Evolutionary conservation across 2,329 filamentous ascomycete species (phyloP), one percentile per base, ranked within the genome.

Genomic region (Colletotrichum costaricense): DNA sequence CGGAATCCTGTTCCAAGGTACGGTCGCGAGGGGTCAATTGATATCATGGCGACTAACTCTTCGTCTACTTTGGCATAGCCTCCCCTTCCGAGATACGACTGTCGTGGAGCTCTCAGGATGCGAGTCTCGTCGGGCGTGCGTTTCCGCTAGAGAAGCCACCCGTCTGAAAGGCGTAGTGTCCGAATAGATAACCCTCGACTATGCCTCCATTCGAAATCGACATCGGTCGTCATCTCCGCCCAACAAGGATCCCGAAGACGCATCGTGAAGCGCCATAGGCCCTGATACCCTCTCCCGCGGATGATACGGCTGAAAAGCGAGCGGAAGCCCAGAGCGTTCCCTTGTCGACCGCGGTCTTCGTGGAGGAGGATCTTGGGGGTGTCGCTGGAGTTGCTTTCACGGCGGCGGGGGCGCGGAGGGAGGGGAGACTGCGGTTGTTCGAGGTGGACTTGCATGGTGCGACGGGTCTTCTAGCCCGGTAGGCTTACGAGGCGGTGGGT

Each of bases 181-280:
- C 62, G 49, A 19, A 64, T 55, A 4, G 5, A 35, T 8, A 55
- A 16, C 5, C 62, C 62, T 9, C 62, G 62, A 8, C 62, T 64
- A n/a, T 64, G 62, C 2, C 62, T 49, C 62, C 62, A 64, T 52
- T 64, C 62, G 11, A 64, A 64, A 30, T 64, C 62, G 14, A 64
- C n/a, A 16, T 64, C 62, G 5, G 28, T 16, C 46, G 8, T 14
- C 14, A n/a, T 5, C 0, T 49, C 19, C 3, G 16, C 19, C 19
- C 42, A n/a, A n/a, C 42, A 49, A 11, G 42, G 42, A 3, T 35
- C 28, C 4, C 22, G 30, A 14, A 24, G 24, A 5, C 8, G 62
- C 62, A 64, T 64, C 4, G 62, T 64, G 49, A 64, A 64, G 28
- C 19, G 46, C 49, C 62, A 64, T 9, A 49, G 42, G 8, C 42